Evolutionary conservation across 495 filamentous ascomycete species (phyloP).

Genomic region (Penicillium pancosmium): DNA sequence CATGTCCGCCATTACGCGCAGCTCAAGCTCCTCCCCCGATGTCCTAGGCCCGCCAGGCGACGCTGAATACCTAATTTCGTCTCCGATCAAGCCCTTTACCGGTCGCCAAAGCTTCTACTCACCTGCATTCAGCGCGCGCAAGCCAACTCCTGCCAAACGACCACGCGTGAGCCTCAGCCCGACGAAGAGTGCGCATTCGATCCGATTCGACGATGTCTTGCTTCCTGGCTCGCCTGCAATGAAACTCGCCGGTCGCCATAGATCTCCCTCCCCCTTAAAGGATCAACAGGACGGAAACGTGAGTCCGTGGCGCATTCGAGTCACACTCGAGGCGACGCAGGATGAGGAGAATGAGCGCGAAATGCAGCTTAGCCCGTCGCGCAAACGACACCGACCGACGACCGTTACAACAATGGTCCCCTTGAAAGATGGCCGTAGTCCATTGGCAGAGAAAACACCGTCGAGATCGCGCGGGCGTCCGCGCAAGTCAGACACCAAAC

Average conservation of each 20-base stretch:
- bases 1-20: conserved; percentile 40
- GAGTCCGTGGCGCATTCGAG: conserved; percentile 61
- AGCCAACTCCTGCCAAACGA: conserved; percentile 40
- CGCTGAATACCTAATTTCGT: conserved; percentile 48
- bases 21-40: conserved; percentile 49
- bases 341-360: conserved; percentile 41
- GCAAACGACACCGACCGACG: conserved; percentile 41
- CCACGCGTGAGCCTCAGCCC: conserved; percentile 43
- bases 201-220: conserved; percentile 49
- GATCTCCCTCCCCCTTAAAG: conserved; percentile 43
- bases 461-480: conserved; percentile 48
- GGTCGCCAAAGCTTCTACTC: conserved; percentile 51
- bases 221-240: conserved; percentile 44
- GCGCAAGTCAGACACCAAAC: conserved; percentile 42
- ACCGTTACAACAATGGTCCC: conserved; percentile 56
- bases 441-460: conserved; percentile 34
- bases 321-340: conserved; percentile 61
- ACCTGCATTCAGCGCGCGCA: conserved; percentile 35
- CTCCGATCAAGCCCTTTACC: conserved; percentile 43
- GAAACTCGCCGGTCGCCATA: conserved; percentile 38
- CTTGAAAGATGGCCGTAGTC: conserved; percentile 50
- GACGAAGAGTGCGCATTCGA: conserved; percentile 44
- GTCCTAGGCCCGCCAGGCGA: conserved; percentile 50
- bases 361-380: conserved; percentile 32
- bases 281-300: conserved; percentile 38